Percentiles rank a stretch among this genome's conserved stretches.
Evolutionary conservation across 169 alveolate genomes (phyloP).

Genomic region (Babesia caballi): DNA sequence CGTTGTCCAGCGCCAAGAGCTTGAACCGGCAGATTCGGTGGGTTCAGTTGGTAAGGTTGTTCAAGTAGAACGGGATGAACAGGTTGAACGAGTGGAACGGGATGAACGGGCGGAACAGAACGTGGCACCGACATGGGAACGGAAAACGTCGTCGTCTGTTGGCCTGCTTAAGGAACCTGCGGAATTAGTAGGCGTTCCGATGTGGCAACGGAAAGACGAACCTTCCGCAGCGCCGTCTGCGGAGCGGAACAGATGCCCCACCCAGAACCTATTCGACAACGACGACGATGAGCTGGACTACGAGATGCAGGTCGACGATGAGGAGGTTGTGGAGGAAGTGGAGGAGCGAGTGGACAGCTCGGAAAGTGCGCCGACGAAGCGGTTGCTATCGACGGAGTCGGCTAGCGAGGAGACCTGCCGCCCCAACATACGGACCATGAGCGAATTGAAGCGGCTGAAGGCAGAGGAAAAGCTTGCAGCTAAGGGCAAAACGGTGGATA

Average conservation of each 20-base stretch:
- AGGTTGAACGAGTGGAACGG: neutral
- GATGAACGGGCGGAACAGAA: neutral
- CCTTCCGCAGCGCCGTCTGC: neutral
- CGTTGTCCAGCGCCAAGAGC: neutral
- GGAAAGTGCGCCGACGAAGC: no score
- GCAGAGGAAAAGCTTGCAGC: neutral
- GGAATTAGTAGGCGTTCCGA: neutral
- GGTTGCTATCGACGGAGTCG: neutral
- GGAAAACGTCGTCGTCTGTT: no score
- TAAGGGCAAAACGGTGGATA: neutral
- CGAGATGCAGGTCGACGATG: neutral
- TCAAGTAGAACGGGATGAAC: neutral
- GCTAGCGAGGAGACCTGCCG: neutral
- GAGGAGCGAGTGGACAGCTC: neutral
- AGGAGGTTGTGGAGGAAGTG: neutral
- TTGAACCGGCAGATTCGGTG: neutral
- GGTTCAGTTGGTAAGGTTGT: no score
- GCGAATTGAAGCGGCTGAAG: neutral
- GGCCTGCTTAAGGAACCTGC: no score
- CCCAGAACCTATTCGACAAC: neutral
- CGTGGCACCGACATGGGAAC: neutral
- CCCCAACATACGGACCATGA: neutral
- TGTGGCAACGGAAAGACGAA: neutral
- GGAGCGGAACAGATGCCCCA: neutral
- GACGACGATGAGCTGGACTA: neutral